phyloP scores from a whole-genome alignment of 2,329 filamentous ascomycete species.

The Aspergillus udagawae region DNA sequence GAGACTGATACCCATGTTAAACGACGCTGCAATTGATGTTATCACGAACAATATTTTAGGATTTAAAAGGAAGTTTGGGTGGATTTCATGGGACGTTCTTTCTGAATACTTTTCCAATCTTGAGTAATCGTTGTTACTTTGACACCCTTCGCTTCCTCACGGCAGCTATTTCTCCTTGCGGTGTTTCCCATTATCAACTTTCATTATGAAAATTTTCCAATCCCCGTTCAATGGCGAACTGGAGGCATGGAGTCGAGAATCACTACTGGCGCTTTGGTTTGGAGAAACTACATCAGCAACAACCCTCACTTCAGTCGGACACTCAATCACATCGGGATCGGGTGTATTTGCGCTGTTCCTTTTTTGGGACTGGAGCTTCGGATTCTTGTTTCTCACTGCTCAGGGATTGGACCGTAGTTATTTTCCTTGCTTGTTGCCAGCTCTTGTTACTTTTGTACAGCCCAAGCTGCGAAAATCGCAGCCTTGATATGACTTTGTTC shows the following conservation, averaged over 20 bases:
- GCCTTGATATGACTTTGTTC: not conserved
- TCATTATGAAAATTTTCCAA: not conserved
- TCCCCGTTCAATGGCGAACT: not conserved
- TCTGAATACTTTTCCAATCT: not conserved
- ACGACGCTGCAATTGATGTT: slow-evolving; percentile 11
- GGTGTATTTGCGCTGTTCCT: not conserved
- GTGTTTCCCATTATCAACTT: not conserved
- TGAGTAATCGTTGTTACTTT: not conserved
- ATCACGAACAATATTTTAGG: slow-evolving; percentile 11
- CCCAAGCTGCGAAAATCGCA: not conserved
- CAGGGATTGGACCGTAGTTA: too few relatives aligned
- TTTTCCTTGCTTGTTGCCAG: not conserved
- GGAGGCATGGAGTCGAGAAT: not conserved
- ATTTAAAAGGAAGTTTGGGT: not conserved
- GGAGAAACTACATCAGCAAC: slow-evolving; percentile 5
- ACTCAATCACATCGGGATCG: not conserved
- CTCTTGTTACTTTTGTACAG: not conserved
- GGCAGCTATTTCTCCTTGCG: not conserved
- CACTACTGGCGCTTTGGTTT: not conserved
- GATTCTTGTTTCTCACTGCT: too few relatives aligned
- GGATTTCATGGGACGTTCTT: not conserved
- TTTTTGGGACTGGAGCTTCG: not conserved
- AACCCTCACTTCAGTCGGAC: not conserved
- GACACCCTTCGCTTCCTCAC: not conserved
- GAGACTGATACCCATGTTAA: slow-evolving; percentile 24